Conservation (phyloP, 352 stramenopile species). For the Peronospora tabacina region DNA sequence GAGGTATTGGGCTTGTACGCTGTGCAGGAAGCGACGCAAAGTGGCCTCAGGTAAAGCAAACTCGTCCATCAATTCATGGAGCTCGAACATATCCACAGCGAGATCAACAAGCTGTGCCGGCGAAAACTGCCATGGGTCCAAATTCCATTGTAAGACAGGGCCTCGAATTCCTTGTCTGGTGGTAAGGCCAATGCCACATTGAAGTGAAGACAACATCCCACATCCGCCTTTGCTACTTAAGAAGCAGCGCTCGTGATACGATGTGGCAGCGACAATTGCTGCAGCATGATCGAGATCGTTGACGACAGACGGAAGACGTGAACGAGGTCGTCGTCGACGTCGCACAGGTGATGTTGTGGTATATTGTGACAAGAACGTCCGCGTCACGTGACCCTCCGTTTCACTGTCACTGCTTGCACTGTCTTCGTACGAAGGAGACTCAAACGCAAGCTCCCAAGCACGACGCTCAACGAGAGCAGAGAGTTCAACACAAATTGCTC, state of each 20-base stretch:
- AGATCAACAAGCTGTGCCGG: constrained; percentile 59
- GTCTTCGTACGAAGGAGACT: constrained; percentile 37
- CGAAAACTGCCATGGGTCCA: constrained; percentile 57
- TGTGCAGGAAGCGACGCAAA: constrained; percentile 56
- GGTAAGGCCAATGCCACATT: constrained; percentile 6
- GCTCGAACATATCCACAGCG: constrained; percentile 64
- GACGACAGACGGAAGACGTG: constrained; percentile 21
- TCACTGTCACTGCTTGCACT: constrained; percentile 40
- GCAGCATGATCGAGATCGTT: constrained; percentile 31
- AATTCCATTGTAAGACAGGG: constrained; percentile 35
- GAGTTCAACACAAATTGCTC: constrained; percentile 57
- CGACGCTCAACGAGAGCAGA: constrained; percentile 54
- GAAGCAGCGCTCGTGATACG: constrained; percentile 35
- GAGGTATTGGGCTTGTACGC: constrained; percentile 65
- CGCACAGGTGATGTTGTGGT: constrained; percentile 42
- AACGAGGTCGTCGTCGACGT: constrained; percentile 25
- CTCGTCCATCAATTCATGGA: constrained; percentile 50
- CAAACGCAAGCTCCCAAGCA: constrained; percentile 68
- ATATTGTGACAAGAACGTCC: constrained; percentile 70
- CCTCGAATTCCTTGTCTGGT: constrained; percentile 12
- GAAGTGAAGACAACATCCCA: constrained; percentile 13
- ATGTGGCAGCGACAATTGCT: constrained; percentile 32
- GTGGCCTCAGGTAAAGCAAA: constrained; percentile 52
- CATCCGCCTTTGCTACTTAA: constrained; percentile 17
- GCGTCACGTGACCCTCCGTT: constrained; percentile 38